Evolutionary conservation across 768 basidiomycete genomes (phyloP).

Genomic region (Trametes sanguinea): DNA sequence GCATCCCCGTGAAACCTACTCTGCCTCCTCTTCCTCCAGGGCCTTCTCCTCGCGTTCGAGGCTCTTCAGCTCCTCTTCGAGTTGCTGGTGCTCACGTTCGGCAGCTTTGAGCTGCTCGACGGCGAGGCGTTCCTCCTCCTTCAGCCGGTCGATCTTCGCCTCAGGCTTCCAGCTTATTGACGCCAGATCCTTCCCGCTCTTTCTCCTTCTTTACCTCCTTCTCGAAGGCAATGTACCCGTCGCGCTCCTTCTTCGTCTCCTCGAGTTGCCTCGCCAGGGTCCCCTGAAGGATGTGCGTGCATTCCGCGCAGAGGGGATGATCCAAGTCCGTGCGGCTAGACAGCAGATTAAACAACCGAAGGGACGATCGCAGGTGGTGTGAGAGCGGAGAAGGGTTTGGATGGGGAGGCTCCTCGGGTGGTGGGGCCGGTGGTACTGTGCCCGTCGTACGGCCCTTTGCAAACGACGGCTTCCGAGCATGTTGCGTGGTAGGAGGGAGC

Average conservation of each 20-base stretch:
- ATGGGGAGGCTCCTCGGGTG: conserved; percentile 49
- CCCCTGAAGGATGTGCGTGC: conserved; percentile 78
- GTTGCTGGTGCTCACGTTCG: conserved; percentile 73
- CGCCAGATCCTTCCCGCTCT: conserved; percentile 63
- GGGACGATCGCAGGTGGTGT: conserved; percentile 74
- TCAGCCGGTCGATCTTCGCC: conserved; percentile 71
- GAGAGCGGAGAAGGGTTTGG: conserved; percentile 73
- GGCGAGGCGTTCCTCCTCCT: conserved; percentile 64
- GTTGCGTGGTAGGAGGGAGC: conserved; percentile 39
- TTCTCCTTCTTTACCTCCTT: conserved; percentile 81
- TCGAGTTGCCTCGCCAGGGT: conserved; percentile 81
- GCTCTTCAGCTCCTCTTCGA: conserved; percentile 69
- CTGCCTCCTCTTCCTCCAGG: conserved; percentile 81
- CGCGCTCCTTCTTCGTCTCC: conserved; percentile 88
- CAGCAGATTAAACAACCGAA: conserved; percentile 73
- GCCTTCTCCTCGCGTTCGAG: conserved; percentile 78
- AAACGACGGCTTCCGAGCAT: conserved; percentile 45
- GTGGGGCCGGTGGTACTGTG: conserved; percentile 31
- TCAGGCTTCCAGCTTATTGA: conserved; percentile 66
- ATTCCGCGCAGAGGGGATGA: conserved; percentile 94
- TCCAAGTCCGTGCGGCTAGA: conserved; percentile 80
- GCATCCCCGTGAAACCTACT: conserved; percentile 49
- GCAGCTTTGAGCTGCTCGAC: conserved; percentile 75
- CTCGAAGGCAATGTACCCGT: conserved; percentile 93
- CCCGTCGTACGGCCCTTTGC: conserved; percentile 38